Conservation (phyloP, 2,329 filamentous ascomycete genomes). For the Aspergillus phoenicis region DNA sequence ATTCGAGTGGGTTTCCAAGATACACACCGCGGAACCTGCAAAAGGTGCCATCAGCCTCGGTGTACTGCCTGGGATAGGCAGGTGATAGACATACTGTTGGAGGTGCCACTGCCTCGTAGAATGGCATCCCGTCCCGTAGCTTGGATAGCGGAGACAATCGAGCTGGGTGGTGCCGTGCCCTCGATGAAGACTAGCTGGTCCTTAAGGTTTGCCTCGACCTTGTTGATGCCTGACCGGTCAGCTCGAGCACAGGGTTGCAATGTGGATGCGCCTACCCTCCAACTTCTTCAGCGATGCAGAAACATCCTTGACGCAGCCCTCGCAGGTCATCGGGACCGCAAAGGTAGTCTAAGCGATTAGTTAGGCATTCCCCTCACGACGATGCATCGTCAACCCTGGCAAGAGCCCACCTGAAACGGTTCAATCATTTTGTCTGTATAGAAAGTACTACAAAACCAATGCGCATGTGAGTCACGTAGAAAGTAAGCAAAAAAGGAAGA, state of each 20-base stretch:
- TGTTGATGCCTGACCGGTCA: constrained; percentile 66
- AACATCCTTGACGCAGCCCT: constrained; percentile 84
- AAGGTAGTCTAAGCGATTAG: constrained; percentile 73
- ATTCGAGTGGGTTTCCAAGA: constrained; percentile 79
- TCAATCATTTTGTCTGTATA: constrained; percentile 42
- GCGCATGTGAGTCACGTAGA: constrained; percentile 4
- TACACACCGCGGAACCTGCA: constrained; percentile 70
- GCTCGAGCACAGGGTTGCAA: not conserved
- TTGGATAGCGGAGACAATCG: constrained; percentile 87
- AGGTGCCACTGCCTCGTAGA: constrained; percentile 80
- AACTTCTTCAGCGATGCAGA: constrained; percentile 76
- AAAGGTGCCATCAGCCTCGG: not conserved
- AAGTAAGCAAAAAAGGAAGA: not conserved
- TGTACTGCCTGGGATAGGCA: constrained; percentile 5
- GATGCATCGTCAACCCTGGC: not conserved
- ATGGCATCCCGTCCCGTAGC: constrained; percentile 91
- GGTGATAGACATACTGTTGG: constrained; percentile 64
- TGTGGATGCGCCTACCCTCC: constrained; percentile 52
- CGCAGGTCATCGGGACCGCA: constrained; percentile 90
- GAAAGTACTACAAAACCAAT: not conserved
- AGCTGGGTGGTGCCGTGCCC: constrained; percentile 85
- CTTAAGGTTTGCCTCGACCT: constrained; percentile 78
- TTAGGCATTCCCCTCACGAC: constrained; percentile 4
- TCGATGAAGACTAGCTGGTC: constrained; percentile 83
- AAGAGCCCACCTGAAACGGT: constrained; percentile 47